phyloP scores from a whole-genome alignment of 2,329 filamentous ascomycete species.

The Aschersonia sp. region DNA sequence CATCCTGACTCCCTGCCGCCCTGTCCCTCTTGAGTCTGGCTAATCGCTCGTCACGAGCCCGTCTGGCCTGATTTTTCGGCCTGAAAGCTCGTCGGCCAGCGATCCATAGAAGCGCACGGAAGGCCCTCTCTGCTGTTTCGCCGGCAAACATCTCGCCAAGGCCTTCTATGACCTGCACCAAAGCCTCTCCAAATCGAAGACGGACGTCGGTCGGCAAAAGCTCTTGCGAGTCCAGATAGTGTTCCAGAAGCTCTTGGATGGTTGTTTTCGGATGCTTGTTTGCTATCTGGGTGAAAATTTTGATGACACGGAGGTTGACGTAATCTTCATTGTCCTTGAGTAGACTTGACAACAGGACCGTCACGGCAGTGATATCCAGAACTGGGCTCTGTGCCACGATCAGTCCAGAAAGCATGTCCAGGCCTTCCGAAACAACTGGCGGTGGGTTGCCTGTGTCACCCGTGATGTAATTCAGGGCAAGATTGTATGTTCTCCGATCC shows the following conservation, averaged over 20 bases:
- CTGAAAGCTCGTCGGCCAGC: constrained; percentile 49
- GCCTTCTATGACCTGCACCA: constrained; percentile 48
- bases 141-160: constrained; percentile 41
- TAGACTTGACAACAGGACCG: constrained; percentile 49
- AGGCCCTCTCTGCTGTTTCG: constrained; percentile 33
- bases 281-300: constrained; percentile 47
- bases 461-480: constrained; percentile 51
- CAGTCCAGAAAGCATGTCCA: constrained; percentile 43
- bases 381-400: constrained; percentile 39
- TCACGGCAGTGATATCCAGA: constrained; percentile 50
- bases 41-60: constrained; percentile 33
- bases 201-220: constrained; percentile 44
- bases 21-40: constrained; percentile 30
- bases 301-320: constrained; percentile 54
- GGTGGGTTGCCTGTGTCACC: constrained; percentile 42
- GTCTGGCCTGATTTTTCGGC: constrained; percentile 41
- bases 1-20: constrained; percentile 28
- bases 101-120: constrained; percentile 45
- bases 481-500: constrained; percentile 44
- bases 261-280: constrained; percentile 47
- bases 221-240: constrained; percentile 51
- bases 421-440: constrained; percentile 50
- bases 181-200: constrained; percentile 53
- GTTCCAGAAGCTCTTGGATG: constrained; percentile 46
- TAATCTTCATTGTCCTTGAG: constrained; percentile 56